phyloP scores from a whole-genome alignment of 306 rosid genomes.

The Lotus japonicus region DNA sequence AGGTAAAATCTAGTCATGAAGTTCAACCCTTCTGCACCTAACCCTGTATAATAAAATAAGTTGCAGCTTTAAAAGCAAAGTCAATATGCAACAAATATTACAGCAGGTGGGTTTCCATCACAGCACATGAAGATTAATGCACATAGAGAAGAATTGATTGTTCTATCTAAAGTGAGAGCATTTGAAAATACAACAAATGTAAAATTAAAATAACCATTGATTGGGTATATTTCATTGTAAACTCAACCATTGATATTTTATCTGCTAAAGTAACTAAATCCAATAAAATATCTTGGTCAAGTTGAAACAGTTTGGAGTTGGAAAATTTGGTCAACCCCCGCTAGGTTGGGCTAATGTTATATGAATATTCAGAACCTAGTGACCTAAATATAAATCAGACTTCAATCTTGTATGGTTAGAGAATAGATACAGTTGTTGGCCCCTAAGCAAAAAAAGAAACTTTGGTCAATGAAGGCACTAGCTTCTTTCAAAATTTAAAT shows the following conservation, averaged over 20 bases:
- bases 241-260: no score
- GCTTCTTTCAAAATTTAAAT: conserved; percentile 11
- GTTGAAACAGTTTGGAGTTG: conserved; percentile 5
- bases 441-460: not conserved
- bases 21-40: conserved; percentile 13
- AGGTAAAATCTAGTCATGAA: conserved; percentile 9
- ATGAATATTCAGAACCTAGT: not conserved
- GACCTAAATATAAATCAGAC: not conserved
- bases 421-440: conserved; percentile 19
- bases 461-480: conserved; percentile 24
- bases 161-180: no score
- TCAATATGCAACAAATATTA: conserved; percentile 24
- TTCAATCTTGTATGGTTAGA: conserved; percentile 5
- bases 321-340: conserved; percentile 31
- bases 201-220: no score
- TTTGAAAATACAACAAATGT: no score
- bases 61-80: conserved; percentile 8
- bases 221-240: no score
- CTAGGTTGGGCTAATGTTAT: not conserved
- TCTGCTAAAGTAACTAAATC: no score
- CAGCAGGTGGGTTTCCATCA: conserved; percentile 21
- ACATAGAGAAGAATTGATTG: no score
- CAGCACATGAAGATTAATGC: conserved; percentile 14
- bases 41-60: conserved; percentile 3
- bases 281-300: not conserved